These are phyloP conservation scores for Gossypium lobatum DNA, from an alignment of 441 rosid genomes.

Conservation along the genomic window DNA sequence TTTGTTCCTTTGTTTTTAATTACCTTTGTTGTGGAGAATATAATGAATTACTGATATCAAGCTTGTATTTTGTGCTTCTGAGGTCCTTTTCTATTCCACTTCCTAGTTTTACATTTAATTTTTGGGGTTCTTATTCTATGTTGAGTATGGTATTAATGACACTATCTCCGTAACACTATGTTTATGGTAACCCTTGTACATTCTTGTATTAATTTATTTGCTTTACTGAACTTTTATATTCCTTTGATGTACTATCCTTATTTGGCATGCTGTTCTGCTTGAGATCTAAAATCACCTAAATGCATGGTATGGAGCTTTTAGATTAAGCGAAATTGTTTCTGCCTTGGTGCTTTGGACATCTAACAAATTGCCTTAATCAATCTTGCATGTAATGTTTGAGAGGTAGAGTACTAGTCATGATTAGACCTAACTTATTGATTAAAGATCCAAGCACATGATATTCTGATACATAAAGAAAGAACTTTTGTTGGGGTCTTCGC, in stretches of 20 bases:
- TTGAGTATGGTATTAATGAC: background rate
- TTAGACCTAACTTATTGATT: background rate
- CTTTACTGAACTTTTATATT: constrained; percentile 6
- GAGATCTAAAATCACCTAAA: constrained; percentile 11
- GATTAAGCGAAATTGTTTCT: background rate
- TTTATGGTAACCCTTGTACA: background rate
- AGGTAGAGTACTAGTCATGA: background rate
- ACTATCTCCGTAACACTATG: constrained; percentile 4
- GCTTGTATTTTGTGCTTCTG: constrained; percentile 4
- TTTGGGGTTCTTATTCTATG: background rate
- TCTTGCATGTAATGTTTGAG: background rate
- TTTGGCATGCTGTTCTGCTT: background rate
- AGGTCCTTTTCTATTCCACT: constrained; percentile 7
- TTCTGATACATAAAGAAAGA: background rate
- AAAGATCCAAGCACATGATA: background rate
- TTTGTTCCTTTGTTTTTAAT: background rate
- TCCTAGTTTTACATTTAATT: background rate
- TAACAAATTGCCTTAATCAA: background rate
- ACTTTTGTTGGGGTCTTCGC: background rate
- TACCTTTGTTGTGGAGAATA: background rate
- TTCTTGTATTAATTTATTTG: background rate
- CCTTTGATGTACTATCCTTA: constrained; percentile 14
- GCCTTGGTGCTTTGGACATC: background rate
- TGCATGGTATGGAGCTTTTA: background rate
- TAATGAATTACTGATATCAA: background rate